phyloP scores from a whole-genome alignment of 108 stramenopile genomes.

The Discostella pseudostelligera region DNA sequence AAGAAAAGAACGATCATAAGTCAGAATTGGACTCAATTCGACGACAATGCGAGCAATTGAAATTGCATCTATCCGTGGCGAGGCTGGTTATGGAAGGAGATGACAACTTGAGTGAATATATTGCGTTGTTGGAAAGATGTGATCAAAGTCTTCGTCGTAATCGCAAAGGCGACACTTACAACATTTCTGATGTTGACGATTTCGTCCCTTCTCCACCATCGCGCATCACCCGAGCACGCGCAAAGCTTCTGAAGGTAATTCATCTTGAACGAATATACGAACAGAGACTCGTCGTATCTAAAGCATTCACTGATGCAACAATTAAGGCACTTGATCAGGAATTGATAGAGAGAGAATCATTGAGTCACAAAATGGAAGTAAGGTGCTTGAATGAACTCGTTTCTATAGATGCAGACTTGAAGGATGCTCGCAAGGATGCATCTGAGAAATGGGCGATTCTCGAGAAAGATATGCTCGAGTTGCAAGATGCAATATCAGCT shows the following conservation, averaged over 20 bases:
- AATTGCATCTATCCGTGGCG: slow-evolving; percentile 38
- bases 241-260: slow-evolving; percentile 41
- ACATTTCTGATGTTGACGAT: slow-evolving; percentile 7
- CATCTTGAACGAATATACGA: slow-evolving; percentile 42
- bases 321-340: slow-evolving; percentile 52
- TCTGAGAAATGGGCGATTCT: slow-evolving; percentile 21
- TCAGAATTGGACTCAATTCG: slow-evolving; percentile 39
- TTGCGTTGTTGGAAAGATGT: slow-evolving; percentile 33
- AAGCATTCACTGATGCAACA: slow-evolving; percentile 49
- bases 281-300: slow-evolving; percentile 38
- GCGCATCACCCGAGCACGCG: slow-evolving; percentile 37
- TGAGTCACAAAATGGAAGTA: slow-evolving; percentile 45
- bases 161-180: slow-evolving; percentile 11
- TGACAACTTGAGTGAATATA: slow-evolving; percentile 46
- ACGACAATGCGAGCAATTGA: slow-evolving; percentile 47
- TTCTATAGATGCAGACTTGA: slow-evolving; percentile 36
- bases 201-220: slow-evolving; percentile 25
- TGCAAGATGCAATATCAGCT: slow-evolving; percentile 22
- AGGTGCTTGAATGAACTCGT: slow-evolving; percentile 49
- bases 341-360: slow-evolving; percentile 34
- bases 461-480: slow-evolving; percentile 23
- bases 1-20: slow-evolving; percentile 37
- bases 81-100: slow-evolving; percentile 50
- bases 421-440: slow-evolving; percentile 22
- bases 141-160: slow-evolving; percentile 13